These are phyloP conservation scores for Cryphonectria japonica DNA, from an alignment of 2,329 filamentous ascomycete species.

Conservation along the genomic window DNA sequence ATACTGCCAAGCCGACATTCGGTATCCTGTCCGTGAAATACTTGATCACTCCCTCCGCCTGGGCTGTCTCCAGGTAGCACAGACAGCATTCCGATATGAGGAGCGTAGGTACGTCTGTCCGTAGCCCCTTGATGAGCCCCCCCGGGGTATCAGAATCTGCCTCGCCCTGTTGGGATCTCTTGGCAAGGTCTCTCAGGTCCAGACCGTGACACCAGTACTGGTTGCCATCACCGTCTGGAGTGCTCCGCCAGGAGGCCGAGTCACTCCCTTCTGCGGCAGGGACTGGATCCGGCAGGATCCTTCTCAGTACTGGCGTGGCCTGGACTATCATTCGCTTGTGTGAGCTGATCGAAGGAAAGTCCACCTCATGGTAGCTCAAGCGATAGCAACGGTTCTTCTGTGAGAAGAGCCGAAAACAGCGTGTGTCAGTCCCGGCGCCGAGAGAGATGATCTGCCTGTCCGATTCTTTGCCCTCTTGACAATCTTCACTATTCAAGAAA, in stretches of 20 bases:
- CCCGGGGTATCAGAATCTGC: conserved; percentile 29
- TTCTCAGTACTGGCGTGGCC: conserved; percentile 48
- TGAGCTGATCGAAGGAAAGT: conserved; percentile 76
- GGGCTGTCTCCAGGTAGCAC: conserved; percentile 75
- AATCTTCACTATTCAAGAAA: conserved; percentile 60
- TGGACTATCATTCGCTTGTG: conserved; percentile 64
- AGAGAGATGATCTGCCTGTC: conserved; percentile 84
- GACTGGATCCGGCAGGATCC: conserved; percentile 42
- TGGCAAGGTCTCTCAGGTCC: conserved; percentile 68
- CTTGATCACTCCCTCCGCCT: conserved; percentile 66
- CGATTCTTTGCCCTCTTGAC: conserved; percentile 32
- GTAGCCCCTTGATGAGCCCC: conserved; percentile 22
- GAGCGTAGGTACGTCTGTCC: conserved; percentile 72
- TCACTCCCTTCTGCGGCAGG: conserved; percentile 26
- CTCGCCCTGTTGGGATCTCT: not conserved
- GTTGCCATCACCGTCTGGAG: conserved; percentile 42
- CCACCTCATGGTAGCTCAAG: conserved; percentile 87
- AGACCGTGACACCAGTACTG: conserved; percentile 64
- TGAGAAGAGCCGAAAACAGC: conserved; percentile 75
- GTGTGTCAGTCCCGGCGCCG: conserved; percentile 91
- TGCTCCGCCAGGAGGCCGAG: conserved; percentile 46
- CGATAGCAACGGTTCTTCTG: conserved; percentile 39
- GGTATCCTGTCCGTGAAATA: conserved; percentile 63
- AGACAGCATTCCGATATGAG: conserved; percentile 95
- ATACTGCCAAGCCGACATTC: conserved; percentile 68